Conservation (phyloP, 2,329 filamentous ascomycete species). For the Aspergillus glaucus region DNA sequence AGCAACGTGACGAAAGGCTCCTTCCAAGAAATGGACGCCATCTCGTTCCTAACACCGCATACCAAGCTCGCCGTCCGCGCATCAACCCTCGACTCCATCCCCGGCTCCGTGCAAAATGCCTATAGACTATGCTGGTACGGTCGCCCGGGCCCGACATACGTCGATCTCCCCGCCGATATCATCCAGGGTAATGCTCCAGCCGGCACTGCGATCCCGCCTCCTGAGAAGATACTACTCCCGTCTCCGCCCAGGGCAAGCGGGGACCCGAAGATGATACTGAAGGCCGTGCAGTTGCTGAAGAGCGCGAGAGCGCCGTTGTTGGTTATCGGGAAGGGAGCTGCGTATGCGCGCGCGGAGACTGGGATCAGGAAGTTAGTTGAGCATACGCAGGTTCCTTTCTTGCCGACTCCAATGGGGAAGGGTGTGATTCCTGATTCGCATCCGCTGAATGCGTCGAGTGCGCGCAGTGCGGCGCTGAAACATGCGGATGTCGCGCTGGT, state of each 20-base stretch:
- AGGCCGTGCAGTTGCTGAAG: conserved; percentile 41
- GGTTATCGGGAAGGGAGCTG: conserved; percentile 52
- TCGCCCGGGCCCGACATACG: conserved; percentile 47
- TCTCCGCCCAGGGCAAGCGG: conserved; percentile 40
- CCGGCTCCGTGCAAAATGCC: conserved; percentile 44
- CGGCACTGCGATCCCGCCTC: conserved; percentile 16
- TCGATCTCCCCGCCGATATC: conserved; percentile 52
- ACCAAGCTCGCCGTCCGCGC: conserved; percentile 48
- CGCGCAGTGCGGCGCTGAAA: conserved; percentile 49
- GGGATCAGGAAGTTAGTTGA: conserved; percentile 43
- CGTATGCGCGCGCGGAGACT: conserved; percentile 47
- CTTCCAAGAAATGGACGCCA: conserved; percentile 54
- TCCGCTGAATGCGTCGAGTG: conserved; percentile 47
- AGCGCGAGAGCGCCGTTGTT: conserved; percentile 46
- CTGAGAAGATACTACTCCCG: conserved; percentile 25
- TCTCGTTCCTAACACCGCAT: conserved; percentile 48
- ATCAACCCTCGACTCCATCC: conserved; percentile 41
- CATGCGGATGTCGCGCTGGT: conserved; percentile 51
- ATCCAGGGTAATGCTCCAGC: conserved; percentile 39
- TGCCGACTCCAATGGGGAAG: conserved; percentile 56
- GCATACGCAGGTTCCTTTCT: conserved; percentile 47
- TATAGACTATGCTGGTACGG: conserved; percentile 51
- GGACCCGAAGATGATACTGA: conserved; percentile 38
- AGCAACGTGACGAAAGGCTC: conserved; percentile 47
- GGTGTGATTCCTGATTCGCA: conserved; percentile 52